phyloP scores from a whole-genome alignment of 768 basidiomycete genomes.

The Pleurotus cornucopiae region DNA sequence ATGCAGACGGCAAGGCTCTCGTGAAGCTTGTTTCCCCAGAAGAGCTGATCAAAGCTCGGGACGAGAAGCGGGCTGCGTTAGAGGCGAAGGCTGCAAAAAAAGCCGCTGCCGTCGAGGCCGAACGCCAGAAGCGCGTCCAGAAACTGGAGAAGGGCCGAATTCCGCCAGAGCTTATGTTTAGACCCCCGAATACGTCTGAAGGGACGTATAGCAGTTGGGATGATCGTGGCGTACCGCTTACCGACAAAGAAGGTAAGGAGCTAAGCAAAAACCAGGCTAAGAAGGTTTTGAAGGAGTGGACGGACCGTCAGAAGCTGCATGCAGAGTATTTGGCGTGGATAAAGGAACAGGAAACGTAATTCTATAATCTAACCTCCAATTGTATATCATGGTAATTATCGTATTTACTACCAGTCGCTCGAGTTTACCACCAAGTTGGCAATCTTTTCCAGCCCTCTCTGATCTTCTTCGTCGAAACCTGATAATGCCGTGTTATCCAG shows the following conservation, averaged over 20 bases:
- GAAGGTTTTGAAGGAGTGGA: slow-evolving; percentile 72
- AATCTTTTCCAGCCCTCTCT: slow-evolving; percentile 71
- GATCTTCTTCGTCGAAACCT: slow-evolving; percentile 78
- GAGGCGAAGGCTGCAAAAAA: slow-evolving; percentile 81
- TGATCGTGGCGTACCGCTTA: slow-evolving; percentile 77
- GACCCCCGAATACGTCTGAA: slow-evolving; percentile 69
- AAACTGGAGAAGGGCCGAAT: slow-evolving; percentile 85
- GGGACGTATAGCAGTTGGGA: slow-evolving; percentile 83
- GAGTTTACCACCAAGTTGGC: slow-evolving; percentile 55
- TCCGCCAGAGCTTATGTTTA: slow-evolving; percentile 77
- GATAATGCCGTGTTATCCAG: slow-evolving; percentile 72
- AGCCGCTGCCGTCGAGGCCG: slow-evolving; percentile 60
- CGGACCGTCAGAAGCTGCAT: slow-evolving; percentile 72
- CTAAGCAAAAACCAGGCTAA: slow-evolving; percentile 79
- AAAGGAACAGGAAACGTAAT: slow-evolving; percentile 20
- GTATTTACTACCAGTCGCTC: slow-evolving; percentile 57
- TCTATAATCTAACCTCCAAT: not conserved
- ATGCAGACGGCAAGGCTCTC: slow-evolving; percentile 85
- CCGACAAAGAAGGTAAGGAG: slow-evolving; percentile 82
- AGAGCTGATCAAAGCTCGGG: slow-evolving; percentile 77
- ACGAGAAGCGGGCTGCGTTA: slow-evolving; percentile 76
- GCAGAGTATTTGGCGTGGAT: slow-evolving; percentile 64
- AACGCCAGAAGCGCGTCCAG: slow-evolving; percentile 62
- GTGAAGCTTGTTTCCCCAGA: slow-evolving; percentile 87
- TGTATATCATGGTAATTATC: not conserved